Evolutionary conservation across 176 grass and related monocot genomes (phyloP).

Genomic region (Tillandsia fasciculata): DNA sequence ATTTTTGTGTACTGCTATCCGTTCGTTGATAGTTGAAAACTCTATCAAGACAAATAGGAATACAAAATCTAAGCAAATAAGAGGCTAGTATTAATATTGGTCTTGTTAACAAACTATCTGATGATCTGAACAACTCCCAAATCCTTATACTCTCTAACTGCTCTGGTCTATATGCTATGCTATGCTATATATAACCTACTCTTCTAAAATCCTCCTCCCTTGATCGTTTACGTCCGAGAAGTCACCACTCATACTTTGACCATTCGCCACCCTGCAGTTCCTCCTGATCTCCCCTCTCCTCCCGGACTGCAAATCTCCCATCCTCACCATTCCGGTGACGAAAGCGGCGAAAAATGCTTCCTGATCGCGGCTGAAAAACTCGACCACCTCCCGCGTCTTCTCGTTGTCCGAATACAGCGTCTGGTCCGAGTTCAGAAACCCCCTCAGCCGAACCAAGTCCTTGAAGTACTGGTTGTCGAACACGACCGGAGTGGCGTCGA

Average conservation of each 20-base stretch:
- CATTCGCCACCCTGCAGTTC: slow-evolving; percentile 68
- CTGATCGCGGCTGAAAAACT: slow-evolving; percentile 41
- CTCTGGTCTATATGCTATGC: too few species aligned
- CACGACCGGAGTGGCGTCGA: slow-evolving; percentile 59
- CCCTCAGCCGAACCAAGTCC: slow-evolving; percentile 63
- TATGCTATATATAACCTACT: neutral
- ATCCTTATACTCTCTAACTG: neutral
- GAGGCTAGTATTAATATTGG: too few species aligned
- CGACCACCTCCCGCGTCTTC: slow-evolving; percentile 28
- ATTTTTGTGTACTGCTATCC: too few species aligned
- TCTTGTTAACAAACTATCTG: neutral
- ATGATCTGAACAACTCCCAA: neutral
- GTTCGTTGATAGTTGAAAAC: too few species aligned
- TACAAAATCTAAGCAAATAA: too few species aligned
- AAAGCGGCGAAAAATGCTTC: slow-evolving; percentile 72
- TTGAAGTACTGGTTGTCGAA: slow-evolving; percentile 98
- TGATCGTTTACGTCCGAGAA: neutral
- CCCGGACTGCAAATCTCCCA: slow-evolving; percentile 75
- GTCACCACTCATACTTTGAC: neutral
- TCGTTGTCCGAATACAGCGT: slow-evolving; percentile 73
- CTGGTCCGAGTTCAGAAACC: slow-evolving; percentile 91
- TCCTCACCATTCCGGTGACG: slow-evolving; percentile 66
- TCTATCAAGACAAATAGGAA: too few species aligned
- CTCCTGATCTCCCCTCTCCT: slow-evolving; percentile 65
- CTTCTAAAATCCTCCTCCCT: neutral